Base-by-base conservation (phyloP, 202 grass and related monocot genomes). In the Setaria viridis region DNA sequence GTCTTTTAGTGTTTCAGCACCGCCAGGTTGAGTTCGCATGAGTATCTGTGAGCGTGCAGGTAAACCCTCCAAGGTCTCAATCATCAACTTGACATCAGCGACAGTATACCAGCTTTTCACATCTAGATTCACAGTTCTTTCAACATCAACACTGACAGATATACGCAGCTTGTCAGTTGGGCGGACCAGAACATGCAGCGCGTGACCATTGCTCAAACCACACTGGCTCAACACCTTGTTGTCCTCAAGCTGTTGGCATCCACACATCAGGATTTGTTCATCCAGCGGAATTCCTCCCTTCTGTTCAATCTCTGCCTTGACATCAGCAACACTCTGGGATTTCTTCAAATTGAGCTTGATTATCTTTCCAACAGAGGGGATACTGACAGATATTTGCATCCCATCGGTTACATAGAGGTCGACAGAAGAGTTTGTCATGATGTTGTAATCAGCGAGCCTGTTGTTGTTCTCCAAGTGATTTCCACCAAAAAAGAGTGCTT, bases 91-190 rank as follows among this genome's bases (percentile, higher is more conserved):
- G 78, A 93, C 34, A 82, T 93, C 84, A 81, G 64, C 71, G 83
- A 95, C 57, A 35, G 89, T 95, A 73, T 89, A 89, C 94, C 91
- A 95, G 84, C 8, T 63, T 79, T 75, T 90, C 19, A 91, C 74
- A 66, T 89, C 82, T n/a, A 93, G 84, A 67, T 29, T 64, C 35
- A 84, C 15, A 53, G n/a, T 62, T 87, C 55, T 84, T 54, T 78
- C 74, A 71, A 12, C 71, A 6, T 74, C 47, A 71, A 87, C 7
- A 45, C 73, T 63, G 68, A 95, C 79, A 59, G 39, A 79, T 62
- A 93, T 55, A 58, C n/a, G 12, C 25, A 93, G 84, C 10, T 81
- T 78, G 69, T 89, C 63, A 45, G 51, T 74, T 7, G 87, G 91
- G 56, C 81, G 43, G 41, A 85, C 77, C 67, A 91, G 53, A 67